phyloP scores from a whole-genome alignment of 768 basidiomycete species.

The Tulasnella sp. region DNA sequence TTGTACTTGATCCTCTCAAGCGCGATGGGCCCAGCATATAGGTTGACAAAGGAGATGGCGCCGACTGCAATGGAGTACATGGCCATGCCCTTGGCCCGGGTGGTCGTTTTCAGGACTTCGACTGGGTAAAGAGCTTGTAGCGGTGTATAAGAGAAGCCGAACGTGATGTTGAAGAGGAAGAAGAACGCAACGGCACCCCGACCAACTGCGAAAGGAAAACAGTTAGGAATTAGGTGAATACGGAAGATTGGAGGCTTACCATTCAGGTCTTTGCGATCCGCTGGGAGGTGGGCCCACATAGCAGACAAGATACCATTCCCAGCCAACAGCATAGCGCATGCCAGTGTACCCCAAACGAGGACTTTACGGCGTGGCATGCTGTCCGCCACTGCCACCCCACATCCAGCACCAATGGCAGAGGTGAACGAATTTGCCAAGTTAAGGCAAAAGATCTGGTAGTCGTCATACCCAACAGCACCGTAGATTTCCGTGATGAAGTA shows the following conservation, averaged over 20 bases:
- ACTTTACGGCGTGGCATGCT: constrained; percentile 25
- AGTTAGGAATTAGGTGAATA: too few relatives aligned
- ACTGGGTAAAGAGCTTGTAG: constrained; percentile 46
- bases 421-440: constrained; percentile 28
- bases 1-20: constrained; percentile 31
- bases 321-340: constrained; percentile 22
- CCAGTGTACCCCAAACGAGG: constrained; percentile 27
- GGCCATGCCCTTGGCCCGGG: constrained; percentile 51
- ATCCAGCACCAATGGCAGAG: constrained; percentile 25
- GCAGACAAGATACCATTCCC: constrained; percentile 22
- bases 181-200: constrained; percentile 27
- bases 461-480: constrained; percentile 20
- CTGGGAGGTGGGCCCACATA: constrained; percentile 18
- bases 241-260: neutral
- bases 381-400: constrained; percentile 26
- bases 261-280: constrained; percentile 15
- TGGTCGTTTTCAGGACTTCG: constrained; percentile 45
- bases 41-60: constrained; percentile 33
- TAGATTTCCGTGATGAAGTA: constrained; percentile 29
- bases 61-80: constrained; percentile 30
- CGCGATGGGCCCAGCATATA: constrained; percentile 39
- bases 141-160: constrained; percentile 44
- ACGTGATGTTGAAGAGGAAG: constrained; percentile 42
- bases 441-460: constrained; percentile 26
- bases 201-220: constrained; percentile 17